phyloP scores from a whole-genome alignment of 2,329 filamentous ascomycete genomes.

The Claviceps digitariae region DNA sequence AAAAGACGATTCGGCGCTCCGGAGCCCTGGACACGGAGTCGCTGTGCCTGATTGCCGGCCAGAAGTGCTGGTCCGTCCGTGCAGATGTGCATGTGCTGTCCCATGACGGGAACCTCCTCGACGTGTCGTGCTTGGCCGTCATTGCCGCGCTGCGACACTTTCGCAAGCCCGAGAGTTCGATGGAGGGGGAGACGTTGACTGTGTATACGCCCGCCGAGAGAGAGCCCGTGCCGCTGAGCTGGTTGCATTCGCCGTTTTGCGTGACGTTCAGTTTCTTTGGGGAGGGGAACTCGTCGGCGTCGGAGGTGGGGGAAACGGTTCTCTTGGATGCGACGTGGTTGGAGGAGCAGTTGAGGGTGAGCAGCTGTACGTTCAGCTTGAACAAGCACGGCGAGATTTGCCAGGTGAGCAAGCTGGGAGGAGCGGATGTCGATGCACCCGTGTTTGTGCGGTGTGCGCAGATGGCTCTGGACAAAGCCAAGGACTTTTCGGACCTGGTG shows the following conservation, averaged over 20 bases:
- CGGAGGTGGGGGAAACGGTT: constrained; percentile 40
- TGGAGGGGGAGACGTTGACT: constrained; percentile 72
- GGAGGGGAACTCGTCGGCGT: constrained; percentile 39
- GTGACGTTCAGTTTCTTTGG: constrained; percentile 79
- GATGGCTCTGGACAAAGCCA: constrained; percentile 63
- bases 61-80: constrained; percentile 83
- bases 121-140: constrained; percentile 73
- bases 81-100: constrained; percentile 86
- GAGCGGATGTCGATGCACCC: constrained; percentile 67
- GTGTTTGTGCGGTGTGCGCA: constrained; percentile 63
- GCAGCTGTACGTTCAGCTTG: constrained; percentile 67
- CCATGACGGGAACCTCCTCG: constrained; percentile 81
- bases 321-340: constrained; percentile 58
- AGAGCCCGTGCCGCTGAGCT: constrained; percentile 78
- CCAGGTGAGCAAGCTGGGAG: constrained; percentile 82
- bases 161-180: constrained; percentile 74
- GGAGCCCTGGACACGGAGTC: constrained; percentile 91
- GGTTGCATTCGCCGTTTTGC: constrained; percentile 85
- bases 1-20: constrained; percentile 87
- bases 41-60: constrained; percentile 78
- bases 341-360: constrained; percentile 64
- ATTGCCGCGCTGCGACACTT: constrained; percentile 86
- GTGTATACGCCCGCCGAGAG: constrained; percentile 76
- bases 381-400: constrained; percentile 86
- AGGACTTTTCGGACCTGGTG: constrained; percentile 63